Conservation (phyloP, 2,329 filamentous ascomycete species). For the Epichloe hybrida region DNA sequence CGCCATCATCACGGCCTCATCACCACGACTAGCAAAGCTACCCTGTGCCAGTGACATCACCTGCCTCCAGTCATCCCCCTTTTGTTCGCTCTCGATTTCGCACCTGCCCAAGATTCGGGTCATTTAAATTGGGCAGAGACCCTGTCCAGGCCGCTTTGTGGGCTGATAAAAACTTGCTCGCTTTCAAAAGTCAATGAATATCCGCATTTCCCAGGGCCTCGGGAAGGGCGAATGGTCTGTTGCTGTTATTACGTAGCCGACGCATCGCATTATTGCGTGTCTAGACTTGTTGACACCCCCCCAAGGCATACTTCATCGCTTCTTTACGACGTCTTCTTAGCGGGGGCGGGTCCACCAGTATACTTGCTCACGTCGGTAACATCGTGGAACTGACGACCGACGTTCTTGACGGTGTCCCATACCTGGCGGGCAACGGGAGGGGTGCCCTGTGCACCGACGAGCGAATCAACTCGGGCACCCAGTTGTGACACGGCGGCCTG, state of each 20-base stretch:
- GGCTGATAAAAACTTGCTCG: too few species aligned
- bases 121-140: too few species aligned
- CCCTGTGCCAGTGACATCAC: background rate
- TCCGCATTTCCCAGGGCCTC: too few species aligned
- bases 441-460: slow-evolving; percentile 74
- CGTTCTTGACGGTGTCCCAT: slow-evolving; percentile 69
- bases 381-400: slow-evolving; percentile 61
- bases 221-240: too few species aligned
- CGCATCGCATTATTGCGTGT: too few species aligned
- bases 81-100: background rate
- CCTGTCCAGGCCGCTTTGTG: too few species aligned
- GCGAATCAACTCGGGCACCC: slow-evolving; percentile 62
- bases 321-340: slow-evolving; percentile 30
- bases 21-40: background rate
- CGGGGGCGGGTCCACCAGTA: slow-evolving; percentile 41
- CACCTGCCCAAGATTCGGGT: too few species aligned
- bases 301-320: background rate
- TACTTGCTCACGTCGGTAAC: slow-evolving; percentile 69
- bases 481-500: slow-evolving; percentile 65
- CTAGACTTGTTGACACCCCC: too few species aligned
- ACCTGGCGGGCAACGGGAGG: slow-evolving; percentile 65
- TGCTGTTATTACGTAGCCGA: too few species aligned
- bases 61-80: background rate
- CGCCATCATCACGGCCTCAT: background rate
- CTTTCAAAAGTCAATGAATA: too few species aligned